Percentiles rank a stretch among this genome's conserved stretches.
phyloP scores from a whole-genome alignment of 176 grass and related monocot species.

The Dactylis glomerata region DNA sequence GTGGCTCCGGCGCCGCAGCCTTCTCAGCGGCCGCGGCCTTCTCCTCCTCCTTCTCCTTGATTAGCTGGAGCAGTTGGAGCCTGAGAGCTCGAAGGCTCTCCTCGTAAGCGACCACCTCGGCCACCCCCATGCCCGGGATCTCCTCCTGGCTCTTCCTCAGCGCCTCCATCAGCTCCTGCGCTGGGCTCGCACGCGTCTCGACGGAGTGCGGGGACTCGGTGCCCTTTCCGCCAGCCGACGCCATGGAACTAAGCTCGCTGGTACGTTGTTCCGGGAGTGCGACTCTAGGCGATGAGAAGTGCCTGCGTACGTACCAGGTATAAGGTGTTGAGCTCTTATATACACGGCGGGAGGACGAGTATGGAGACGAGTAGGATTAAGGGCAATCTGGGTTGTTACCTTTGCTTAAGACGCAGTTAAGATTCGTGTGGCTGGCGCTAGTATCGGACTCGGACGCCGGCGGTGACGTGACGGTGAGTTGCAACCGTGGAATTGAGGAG shows the following conservation, averaged over 20 bases:
- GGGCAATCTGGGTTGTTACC: too few species aligned
- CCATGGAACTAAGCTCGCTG: too few species aligned
- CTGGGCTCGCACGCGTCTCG: background rate
- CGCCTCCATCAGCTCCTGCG: background rate
- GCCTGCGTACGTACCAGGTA: too few species aligned
- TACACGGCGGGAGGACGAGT: background rate
- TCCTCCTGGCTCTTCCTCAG: background rate
- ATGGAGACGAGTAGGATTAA: background rate
- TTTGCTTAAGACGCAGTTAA: too few species aligned
- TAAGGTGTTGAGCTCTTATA: too few species aligned
- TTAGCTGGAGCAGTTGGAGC: background rate
- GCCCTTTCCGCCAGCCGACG: background rate
- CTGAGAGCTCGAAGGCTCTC: background rate
- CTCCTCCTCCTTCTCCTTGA: background rate
- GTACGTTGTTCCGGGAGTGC: too few species aligned
- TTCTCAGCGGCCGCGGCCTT: background rate
- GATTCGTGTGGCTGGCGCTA: too few species aligned
- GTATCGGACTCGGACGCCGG: too few species aligned
- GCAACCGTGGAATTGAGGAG: too few species aligned
- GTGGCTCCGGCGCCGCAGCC: background rate
- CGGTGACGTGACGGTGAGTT: too few species aligned
- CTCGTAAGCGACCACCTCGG: background rate
- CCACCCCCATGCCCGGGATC: background rate
- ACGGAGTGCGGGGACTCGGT: background rate
- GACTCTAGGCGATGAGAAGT: too few species aligned